Conservation (phyloP, 2,329 filamentous ascomycete genomes). For the Aspergillus brunneoviolaceus region DNA sequence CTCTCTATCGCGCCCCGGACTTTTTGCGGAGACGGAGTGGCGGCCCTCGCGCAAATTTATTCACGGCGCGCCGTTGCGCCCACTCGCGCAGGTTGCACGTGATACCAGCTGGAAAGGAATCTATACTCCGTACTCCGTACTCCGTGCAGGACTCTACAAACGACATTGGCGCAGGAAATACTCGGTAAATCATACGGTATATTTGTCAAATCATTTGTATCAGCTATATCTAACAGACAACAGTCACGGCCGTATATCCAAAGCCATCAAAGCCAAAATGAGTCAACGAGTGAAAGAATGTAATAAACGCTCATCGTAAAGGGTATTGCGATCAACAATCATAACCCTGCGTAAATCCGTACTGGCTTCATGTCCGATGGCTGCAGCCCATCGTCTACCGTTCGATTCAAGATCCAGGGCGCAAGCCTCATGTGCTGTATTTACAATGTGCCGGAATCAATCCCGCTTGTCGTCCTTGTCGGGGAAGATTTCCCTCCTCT, state of each 20-base stretch:
- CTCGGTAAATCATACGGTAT: not conserved
- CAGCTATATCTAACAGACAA: not conserved
- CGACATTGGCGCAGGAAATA: no score
- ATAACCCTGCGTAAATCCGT: slow-evolving; percentile 35
- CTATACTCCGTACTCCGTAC: not conserved
- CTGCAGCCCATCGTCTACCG: slow-evolving; percentile 10
- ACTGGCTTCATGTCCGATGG: slow-evolving; percentile 19
- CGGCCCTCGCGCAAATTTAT: slow-evolving; percentile 32
- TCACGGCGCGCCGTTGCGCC: slow-evolving; percentile 23
- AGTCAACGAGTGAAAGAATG: slow-evolving; percentile 10
- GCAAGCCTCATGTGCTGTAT: slow-evolving; percentile 20
- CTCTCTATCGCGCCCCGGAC: slow-evolving; percentile 8
- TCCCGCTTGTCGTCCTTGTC: slow-evolving; percentile 35
- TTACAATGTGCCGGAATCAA: slow-evolving; percentile 21
- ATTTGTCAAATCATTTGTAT: not conserved
- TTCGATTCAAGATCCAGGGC: slow-evolving; percentile 12
- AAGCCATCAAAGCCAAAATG: slow-evolving; percentile 1
- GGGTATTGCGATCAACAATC: slow-evolving; percentile 29
- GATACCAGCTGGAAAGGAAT: slow-evolving; percentile 1
- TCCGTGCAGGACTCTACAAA: no score
- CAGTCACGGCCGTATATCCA: not conserved
- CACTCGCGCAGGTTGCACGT: slow-evolving; percentile 24
- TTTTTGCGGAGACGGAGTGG: slow-evolving; percentile 30
- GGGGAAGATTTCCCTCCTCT: slow-evolving; percentile 23
- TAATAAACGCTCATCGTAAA: slow-evolving; percentile 29